Percentiles rank a stretch among this genome's conserved stretches.
phyloP scores from a whole-genome alignment of 176 grass and related monocot genomes.

The Lolium perenne region DNA sequence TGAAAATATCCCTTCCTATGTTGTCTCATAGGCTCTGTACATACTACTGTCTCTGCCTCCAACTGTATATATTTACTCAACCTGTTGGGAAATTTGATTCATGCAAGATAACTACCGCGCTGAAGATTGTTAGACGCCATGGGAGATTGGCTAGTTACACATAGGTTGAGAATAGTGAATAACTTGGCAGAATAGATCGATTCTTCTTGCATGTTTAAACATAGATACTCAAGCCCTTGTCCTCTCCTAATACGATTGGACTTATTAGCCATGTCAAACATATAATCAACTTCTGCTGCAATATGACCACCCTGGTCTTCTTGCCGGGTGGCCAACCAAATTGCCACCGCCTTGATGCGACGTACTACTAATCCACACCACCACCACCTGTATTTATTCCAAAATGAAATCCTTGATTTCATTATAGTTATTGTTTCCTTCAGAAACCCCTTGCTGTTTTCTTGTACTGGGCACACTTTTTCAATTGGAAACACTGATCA shows the following conservation, averaged over 20 bases:
- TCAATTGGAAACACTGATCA: not conserved
- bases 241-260: not conserved
- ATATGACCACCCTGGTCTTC: not conserved
- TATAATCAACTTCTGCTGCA: not conserved
- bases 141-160: not conserved
- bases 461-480: not conserved
- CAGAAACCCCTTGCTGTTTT: not conserved
- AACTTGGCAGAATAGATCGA: not conserved
- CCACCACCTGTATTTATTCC: not conserved
- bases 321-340: not conserved
- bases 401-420: not conserved
- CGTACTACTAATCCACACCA: not conserved
- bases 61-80: constrained; percentile 12
- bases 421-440: not conserved
- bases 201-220: constrained; percentile 1
- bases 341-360: not conserved
- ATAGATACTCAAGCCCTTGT: not conserved
- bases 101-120: not conserved
- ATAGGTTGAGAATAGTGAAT: not conserved
- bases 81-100: not conserved
- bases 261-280: constrained; percentile 8
- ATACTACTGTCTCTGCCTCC: not conserved
- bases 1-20: not conserved
- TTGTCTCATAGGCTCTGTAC: not conserved
- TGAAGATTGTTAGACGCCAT: not conserved